Conservation (phyloP, 441 rosid species). For the Geranium incanum region DNA sequence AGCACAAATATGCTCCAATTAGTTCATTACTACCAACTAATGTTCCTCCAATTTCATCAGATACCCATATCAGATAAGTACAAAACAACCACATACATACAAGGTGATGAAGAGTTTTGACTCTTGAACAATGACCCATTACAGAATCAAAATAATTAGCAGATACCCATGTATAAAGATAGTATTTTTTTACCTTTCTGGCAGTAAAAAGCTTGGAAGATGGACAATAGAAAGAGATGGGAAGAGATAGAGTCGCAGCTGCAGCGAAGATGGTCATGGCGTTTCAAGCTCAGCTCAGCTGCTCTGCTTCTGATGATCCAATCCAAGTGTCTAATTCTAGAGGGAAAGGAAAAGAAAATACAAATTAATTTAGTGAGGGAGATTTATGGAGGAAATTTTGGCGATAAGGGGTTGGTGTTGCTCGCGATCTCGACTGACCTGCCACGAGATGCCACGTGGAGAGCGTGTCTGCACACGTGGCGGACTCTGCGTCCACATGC, state of each 20-base stretch:
- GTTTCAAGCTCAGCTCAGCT: constrained; percentile 18
- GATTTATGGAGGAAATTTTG: constrained; percentile 5
- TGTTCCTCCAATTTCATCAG: constrained; percentile 13
- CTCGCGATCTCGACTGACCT: constrained; percentile 72
- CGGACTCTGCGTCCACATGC: constrained; percentile 48
- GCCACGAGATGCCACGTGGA: constrained; percentile 58
- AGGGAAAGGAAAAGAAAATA: constrained; percentile 14
- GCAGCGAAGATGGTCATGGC: constrained; percentile 72
- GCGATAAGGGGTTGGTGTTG: constrained; percentile 55
- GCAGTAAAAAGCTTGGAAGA: constrained; percentile 35
- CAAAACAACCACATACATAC: not conserved
- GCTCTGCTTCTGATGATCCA: too few species aligned
- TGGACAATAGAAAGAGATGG: constrained; percentile 43
- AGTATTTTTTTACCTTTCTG: constrained; percentile 39
- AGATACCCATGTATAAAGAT: constrained; percentile 9
- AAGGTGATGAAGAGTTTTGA: not conserved
- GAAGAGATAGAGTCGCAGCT: constrained; percentile 61
- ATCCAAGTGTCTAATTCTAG: not conserved
- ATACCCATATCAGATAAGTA: constrained; percentile 14
- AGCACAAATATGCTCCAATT: not conserved
- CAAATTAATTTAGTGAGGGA: constrained; percentile 9
- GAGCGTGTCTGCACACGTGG: constrained; percentile 43
- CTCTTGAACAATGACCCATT: too few species aligned
- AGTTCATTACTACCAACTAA: not conserved
- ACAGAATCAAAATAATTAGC: too few species aligned